Conservation (phyloP, 805 yeast species). For the Myxozyma sirexii region DNA sequence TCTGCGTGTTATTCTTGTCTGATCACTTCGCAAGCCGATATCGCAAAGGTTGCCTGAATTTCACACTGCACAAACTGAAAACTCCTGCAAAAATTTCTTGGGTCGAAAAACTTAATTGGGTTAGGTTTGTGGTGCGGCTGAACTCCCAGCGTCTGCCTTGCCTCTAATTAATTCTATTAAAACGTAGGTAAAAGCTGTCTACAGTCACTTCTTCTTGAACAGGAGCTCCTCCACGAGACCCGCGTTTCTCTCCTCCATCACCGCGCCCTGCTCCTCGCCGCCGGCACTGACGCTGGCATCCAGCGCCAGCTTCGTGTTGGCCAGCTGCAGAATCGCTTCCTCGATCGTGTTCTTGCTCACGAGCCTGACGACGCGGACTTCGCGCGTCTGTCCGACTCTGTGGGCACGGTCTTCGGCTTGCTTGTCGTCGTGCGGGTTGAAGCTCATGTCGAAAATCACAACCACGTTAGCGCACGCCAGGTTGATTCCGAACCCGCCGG, state of each 20-base stretch:
- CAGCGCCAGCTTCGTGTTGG: conserved; percentile 85
- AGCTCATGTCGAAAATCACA: conserved; percentile 87
- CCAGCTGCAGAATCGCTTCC: conserved; percentile 82
- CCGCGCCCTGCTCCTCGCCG: conserved; percentile 36
- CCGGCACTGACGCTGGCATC: conserved; percentile 56
- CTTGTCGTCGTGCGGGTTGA: conserved; percentile 97
- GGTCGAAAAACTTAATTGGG: background rate
- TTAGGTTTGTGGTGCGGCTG: background rate
- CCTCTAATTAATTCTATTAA: background rate
- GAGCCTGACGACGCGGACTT: conserved; percentile 76
- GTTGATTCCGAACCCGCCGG: conserved; percentile 98
- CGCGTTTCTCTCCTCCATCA: conserved; percentile 44
- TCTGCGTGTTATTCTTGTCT: background rate
- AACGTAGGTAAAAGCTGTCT: no score
- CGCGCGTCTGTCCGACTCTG: conserved; percentile 89
- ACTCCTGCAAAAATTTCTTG: background rate
- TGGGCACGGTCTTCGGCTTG: conserved; percentile 99
- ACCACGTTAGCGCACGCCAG: conserved; percentile 94
- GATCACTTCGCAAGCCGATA: no score
- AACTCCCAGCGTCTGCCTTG: background rate
- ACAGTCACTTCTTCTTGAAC: conserved; percentile 32
- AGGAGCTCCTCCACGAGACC: conserved; percentile 44
- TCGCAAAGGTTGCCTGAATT: no score
- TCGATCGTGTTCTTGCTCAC: conserved; percentile 79
- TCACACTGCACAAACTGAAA: no score